Evolutionary conservation across 805 yeast genomes (phyloP).

Genomic region (Barnettozyma wickerhamii): DNA sequence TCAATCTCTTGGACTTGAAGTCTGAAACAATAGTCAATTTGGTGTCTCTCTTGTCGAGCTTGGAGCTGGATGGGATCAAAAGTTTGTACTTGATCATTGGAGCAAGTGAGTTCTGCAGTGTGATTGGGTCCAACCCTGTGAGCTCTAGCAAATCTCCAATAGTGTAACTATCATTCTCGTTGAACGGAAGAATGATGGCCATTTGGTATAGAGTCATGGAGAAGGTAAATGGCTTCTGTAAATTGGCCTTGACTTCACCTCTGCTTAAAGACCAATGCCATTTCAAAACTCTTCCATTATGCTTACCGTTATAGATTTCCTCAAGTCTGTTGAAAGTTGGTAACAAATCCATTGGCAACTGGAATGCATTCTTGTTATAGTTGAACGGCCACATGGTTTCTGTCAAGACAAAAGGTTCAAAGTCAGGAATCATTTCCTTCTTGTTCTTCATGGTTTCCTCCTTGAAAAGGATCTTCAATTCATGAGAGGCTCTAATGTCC

Average conservation of each 20-base stretch:
- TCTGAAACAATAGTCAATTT: constrained; percentile 69
- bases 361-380: constrained; percentile 34
- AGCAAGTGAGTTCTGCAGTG: constrained; percentile 68
- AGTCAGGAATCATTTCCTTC: constrained; percentile 39
- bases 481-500: constrained; percentile 83
- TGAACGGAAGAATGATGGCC: constrained; percentile 81
- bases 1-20: constrained; percentile 78
- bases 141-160: constrained; percentile 56
- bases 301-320: constrained; percentile 65
- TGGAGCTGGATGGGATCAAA: constrained; percentile 60
- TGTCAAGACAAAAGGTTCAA: constrained; percentile 76
- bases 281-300: constrained; percentile 81
- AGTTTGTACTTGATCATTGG: constrained; percentile 80
- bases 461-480: constrained; percentile 56
- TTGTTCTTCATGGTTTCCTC: constrained; percentile 38
- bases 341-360: constrained; percentile 64
- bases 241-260: constrained; percentile 85
- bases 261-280: constrained; percentile 97
- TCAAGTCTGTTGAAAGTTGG: constrained; percentile 64
- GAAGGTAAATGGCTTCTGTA: constrained; percentile 73
- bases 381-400: constrained; percentile 84
- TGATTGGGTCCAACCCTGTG: constrained; percentile 62
- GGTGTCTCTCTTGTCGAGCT: constrained; percentile 48
- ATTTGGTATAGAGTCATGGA: constrained; percentile 84
- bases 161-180: constrained; percentile 58